Base-by-base conservation (phyloP, 2,329 filamentous ascomycete genomes). In the Pseudogymnoascus sp. region DNA sequence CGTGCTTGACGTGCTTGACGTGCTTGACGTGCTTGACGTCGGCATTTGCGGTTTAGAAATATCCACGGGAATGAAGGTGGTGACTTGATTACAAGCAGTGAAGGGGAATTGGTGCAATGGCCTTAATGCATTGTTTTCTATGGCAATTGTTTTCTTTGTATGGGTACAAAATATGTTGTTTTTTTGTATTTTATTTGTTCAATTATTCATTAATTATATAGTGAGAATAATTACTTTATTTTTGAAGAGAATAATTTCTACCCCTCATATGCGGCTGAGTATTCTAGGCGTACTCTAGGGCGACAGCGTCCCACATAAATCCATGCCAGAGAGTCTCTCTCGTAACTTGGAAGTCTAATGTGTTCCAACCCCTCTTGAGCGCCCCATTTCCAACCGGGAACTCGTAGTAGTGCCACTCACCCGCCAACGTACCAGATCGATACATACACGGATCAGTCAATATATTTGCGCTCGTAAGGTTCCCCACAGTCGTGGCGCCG, bases 401-500 rank as follows among this genome's bases (percentile, higher is more conserved):
- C 65, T 79, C 74, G 26, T 77, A 71, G 21, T 74, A 69, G 63
- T 75, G 71, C 77, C 77, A 78, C 67, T 79, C 77, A 0, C 78
- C 77, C 3, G 75, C 76, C 11, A 68, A 66, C 4, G 76, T 79
- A 11, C 73, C 77, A 13, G 74, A 75, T 4, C 77, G 71, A 68
- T 79, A 79, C 61, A 78, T 69, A 42, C 75, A 73, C 19, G 77
- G 77, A 66, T 78, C 78, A 31, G 69, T 76, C n/a, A 72, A 47
- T 6, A 78, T 68, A 50, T 21, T 61, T 5, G 33, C 64, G 7
- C 70, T 71, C 31, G 73, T 75, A 44, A 78, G 70, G 50, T 76
- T 78, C 0, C 74, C 74, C 1, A 78, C 65, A 28, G 69, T 68
- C 8, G 47, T 31, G 4, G 47, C 47, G 1, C 70, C 71, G 62